Evolutionary conservation across 345 rosid species (phyloP), one percentile per base, ranked within the genome.

Genomic region (Syzygium grande): DNA sequence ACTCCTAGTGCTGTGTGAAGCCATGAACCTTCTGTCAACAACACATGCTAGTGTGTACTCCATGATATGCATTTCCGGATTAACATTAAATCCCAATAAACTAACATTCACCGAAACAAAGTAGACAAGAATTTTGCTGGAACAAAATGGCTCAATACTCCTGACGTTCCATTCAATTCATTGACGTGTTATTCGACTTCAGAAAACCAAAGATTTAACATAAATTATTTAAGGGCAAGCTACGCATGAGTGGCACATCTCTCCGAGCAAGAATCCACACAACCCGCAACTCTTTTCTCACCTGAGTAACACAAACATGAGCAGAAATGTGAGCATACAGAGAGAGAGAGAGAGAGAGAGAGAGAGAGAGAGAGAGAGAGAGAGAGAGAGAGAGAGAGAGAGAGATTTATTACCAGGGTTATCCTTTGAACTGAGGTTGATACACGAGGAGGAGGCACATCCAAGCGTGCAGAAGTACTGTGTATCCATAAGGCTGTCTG

Each of bases 391-490:
- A 49, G 27, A 68, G n/a, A 27, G 43, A 51, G 51, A 52, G 41
- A 38, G 53, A 55, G 49, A 86, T 5, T 2, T 51, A 11, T 89
- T 34, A 92, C 94, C 90, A 2, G 95, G 92, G 53, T 92, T 58
- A 10, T 86, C 55, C 84, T 51, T 87, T 87, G 94, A 84, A 91
- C 93, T 94, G 90, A 94, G 5, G 19, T 87, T 21, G 78, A 92
- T 27, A 87, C 94, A 92, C 51, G 78, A 43, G 88, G 92, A 85
- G 10, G 83, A 77, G 54, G 95, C 93, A 84, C 94, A 94, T 2
- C 93, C 91, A 83, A 92, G 91, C 87, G 84, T 92, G 91, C 95
- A 94, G 90, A 86, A 92, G 88, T 84, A 61, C 3, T 87, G 86
- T 25, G 85, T 65, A 54, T 87, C 59, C 30, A 30, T 13, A 3